phyloP scores from a whole-genome alignment of 768 basidiomycete genomes.

The Symmetrospora coprosmae region DNA sequence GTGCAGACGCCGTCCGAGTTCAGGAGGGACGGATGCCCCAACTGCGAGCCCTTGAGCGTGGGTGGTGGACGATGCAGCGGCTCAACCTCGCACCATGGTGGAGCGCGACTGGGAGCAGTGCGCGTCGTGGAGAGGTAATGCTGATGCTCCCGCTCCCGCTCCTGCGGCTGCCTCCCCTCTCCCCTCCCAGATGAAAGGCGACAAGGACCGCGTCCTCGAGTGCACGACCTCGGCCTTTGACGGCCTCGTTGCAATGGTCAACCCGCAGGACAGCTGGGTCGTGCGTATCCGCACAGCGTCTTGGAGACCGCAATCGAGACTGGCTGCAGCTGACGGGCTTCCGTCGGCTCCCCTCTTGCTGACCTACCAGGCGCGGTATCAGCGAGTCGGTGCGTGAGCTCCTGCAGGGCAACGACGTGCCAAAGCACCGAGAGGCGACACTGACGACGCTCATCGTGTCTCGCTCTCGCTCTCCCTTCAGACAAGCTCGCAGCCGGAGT shows the following conservation, averaged over 20 bases:
- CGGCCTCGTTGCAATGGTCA: conserved; percentile 72
- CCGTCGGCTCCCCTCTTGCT: no score
- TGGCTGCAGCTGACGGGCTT: not conserved
- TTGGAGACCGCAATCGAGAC: not conserved
- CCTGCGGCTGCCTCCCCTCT: not conserved
- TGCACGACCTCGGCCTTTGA: conserved; percentile 91
- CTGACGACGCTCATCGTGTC: not conserved
- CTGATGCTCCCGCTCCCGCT: not conserved
- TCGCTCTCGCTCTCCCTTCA: conserved; percentile 35
- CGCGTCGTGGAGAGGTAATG: not conserved
- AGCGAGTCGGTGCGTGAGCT: conserved; percentile 60
- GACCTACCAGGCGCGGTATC: conserved; percentile 53
- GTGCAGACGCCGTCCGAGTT: conserved; percentile 75
- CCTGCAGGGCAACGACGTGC: no score
- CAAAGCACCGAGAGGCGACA: no score
- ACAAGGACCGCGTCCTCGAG: conserved; percentile 59
- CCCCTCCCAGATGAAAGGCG: conserved; percentile 64
- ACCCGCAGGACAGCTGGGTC: conserved; percentile 84
- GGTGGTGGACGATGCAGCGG: no score
- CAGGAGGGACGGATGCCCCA: conserved; percentile 74
- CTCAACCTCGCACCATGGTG: no score
- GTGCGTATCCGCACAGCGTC: conserved; percentile 32
- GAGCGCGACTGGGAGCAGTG: not conserved
- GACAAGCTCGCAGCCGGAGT: conserved; percentile 82
- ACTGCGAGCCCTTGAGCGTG: conserved; percentile 88